Base-by-base conservation (phyloP, 2,329 filamentous ascomycete species). In the Hirsutella minnesotensis region DNA sequence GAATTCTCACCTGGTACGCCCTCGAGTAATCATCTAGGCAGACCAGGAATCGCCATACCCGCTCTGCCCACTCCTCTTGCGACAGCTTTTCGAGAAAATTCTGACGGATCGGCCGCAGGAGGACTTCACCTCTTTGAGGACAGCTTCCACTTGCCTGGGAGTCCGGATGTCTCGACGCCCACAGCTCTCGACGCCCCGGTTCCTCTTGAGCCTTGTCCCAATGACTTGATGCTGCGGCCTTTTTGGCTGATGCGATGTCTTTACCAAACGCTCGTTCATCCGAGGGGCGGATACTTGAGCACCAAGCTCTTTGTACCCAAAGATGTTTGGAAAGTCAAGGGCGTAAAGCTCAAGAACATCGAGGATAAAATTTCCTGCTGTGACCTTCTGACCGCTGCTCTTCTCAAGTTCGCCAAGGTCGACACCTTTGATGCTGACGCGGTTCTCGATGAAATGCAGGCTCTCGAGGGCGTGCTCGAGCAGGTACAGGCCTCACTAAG, bases 161-260 rank as follows among this genome's bases (percentile, higher is more conserved):
- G 65, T 27, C 74, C 83, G 1, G 79, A 79, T 3, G 80, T 78
- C n/a, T 77, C 81, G 3, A 81, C 82, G 44, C 68, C 73, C 3
- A 59, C 74, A n/a, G 68, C 70, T 12, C 56, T 68, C 0, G 80
- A 87, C 50, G 75, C 79, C 1, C 89, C 89, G 12, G 73, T 82
- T 19, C 78, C 87, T 0, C 72, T 98, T 5, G 92, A 98, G 56
- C 85, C 92, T 3, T 98, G 94, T 58, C 92, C 92, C 1, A 86
- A 83, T 30, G 87, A 94, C 34, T 81, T 83, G 46, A 73, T 95
- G 54, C 72, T 96, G n/a, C 81, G 92, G 18, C 94, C 92, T 2
- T 98, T 95, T 62, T 98, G 92, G 92, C 71, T 98, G 37, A 95
- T 98, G 86, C 81, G 92, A 43, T 89, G 85, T 47, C 72, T 98